Base-by-base conservation (phyloP, 441 rosid species). In the Hura crepitans region DNA sequence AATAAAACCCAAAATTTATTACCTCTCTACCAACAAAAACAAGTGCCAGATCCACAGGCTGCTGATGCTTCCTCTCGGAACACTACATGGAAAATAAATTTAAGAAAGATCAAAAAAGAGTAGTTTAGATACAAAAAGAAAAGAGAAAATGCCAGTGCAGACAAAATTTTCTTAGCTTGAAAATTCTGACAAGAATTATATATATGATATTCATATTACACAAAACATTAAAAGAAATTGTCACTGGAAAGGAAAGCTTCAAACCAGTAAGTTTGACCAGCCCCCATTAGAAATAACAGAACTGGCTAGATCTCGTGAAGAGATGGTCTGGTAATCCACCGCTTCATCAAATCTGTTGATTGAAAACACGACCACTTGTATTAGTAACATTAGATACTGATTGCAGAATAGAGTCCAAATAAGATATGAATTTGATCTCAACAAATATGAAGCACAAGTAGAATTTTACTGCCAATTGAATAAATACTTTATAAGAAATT, bases 11-110 rank as follows among this genome's bases (percentile, higher is more conserved):
- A n/a, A 39, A 69, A 57, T 55, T 68, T 14, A 63, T 84, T 83
- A 94, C 99, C 94, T 89, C 87, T 77, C 86, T 84, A 71, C 99
- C 97, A 47, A 92, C 83, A 84, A 95, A 92, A 75, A 95, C 85
- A 75, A 89, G 83, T 6, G 94, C 96, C 39, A 92, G 79, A 76
- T 88, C 97, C 72, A 83, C 80, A 55, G 86, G 65, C 31, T 83
- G 86, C 66, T 70, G 75, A 72, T 67, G 74, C 71, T 86, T 81
- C 81, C 82, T 81, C 73, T 74, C 83, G 9, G 93, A 75, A 81
- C 99, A 92, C 96, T 94, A 70, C 47, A 65, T 30, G 42, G 13
- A 20, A 68, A 55, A 18, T 65, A 42, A 72, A 62, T 3, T 14
- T 20, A 54, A 28, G 43, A 50, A 49, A 67, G 45, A 66, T n/a